A percentile compares a stretch with the other conserved stretches of the same genome.
Conservation (phyloP, 2,329 filamentous ascomycete species). For the Pseudogymnoascus sp. region DNA sequence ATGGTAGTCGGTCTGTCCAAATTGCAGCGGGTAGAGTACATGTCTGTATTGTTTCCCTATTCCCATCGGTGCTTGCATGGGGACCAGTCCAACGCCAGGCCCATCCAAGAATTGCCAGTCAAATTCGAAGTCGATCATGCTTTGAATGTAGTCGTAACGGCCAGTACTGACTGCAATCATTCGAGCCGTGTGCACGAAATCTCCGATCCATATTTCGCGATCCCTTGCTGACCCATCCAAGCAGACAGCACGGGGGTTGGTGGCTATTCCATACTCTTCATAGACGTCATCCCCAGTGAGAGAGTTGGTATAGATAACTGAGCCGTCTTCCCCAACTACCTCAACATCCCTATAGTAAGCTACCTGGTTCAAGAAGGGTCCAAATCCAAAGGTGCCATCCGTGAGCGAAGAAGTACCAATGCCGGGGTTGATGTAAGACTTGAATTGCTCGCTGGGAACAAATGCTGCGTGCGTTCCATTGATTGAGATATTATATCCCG, state of each 20-base stretch:
- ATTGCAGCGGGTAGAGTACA: conserved; percentile 11
- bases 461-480: conserved; percentile 18
- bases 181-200: conserved; percentile 34
- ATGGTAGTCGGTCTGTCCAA: conserved; percentile 3
- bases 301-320: conserved; percentile 27
- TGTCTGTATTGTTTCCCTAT: conserved; percentile 5
- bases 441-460: conserved; percentile 13
- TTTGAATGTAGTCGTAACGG: conserved; percentile 29
- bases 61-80: conserved; percentile 12
- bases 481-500: conserved; percentile 26
- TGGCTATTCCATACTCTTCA: conserved; percentile 31
- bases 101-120: conserved; percentile 18
- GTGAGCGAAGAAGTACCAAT: conserved; percentile 14
- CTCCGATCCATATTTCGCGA: conserved; percentile 34
- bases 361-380: conserved; percentile 33
- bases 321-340: conserved; percentile 25
- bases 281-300: conserved; percentile 25
- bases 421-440: conserved; percentile 10
- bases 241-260: conserved; percentile 31
- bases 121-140: conserved; percentile 29
- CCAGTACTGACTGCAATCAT: conserved; percentile 31
- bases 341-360: conserved; percentile 28
- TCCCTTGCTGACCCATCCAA: conserved; percentile 36
- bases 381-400: conserved; percentile 34
- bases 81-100: conserved; percentile 9